Conservation (phyloP, 306 rosid species). For the Cicer cuneatum region DNA sequence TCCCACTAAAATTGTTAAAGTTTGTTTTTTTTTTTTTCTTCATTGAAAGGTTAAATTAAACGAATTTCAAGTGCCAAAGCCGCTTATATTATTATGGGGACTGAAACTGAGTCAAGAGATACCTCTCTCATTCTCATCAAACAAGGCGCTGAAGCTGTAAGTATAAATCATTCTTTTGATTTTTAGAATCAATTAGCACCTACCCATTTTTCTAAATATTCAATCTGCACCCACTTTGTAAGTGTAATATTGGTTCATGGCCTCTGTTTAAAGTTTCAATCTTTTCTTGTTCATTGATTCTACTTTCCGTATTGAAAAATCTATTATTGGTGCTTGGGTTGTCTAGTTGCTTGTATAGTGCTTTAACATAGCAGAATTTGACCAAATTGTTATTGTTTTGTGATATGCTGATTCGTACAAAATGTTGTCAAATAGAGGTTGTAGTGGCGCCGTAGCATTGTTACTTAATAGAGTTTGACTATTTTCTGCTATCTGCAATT, state of each 20-base stretch:
- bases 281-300: too few relatives aligned
- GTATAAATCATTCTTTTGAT: slow-evolving; percentile 15
- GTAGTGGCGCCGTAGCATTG: too few relatives aligned
- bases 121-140: slow-evolving; percentile 42
- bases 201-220: not conserved
- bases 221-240: not conserved
- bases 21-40: not conserved
- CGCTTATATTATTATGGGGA: slow-evolving; percentile 36
- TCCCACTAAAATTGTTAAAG: not conserved
- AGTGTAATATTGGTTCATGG: not conserved
- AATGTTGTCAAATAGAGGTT: too few relatives aligned
- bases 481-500: too few relatives aligned
- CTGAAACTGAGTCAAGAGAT: slow-evolving; percentile 35
- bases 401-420: too few relatives aligned
- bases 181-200: slow-evolving; percentile 18
- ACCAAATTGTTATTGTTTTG: too few relatives aligned
- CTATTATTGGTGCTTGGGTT: too few relatives aligned
- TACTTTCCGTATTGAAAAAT: too few relatives aligned
- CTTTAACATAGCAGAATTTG: too few relatives aligned
- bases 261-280: not conserved
- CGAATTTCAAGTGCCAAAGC: slow-evolving; percentile 9
- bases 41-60: not conserved
- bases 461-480: too few relatives aligned
- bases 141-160: slow-evolving; percentile 57
- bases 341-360: too few relatives aligned